Evolutionary conservation across 1,284 basidiomycete genomes (phyloP).

Genomic region (Polyporus tsugae): DNA sequence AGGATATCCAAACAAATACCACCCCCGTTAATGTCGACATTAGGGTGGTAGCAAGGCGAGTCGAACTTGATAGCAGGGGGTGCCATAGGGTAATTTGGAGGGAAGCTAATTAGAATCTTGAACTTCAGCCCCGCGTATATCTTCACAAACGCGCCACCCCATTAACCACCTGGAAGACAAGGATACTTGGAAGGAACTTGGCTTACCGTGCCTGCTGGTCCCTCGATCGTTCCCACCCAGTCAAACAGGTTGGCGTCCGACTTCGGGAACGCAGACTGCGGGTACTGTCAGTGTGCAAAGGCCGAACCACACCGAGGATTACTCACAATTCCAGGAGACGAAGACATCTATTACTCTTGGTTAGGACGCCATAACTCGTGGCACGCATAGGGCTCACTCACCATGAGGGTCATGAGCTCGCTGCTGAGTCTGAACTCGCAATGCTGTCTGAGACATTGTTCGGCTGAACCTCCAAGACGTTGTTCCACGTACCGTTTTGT

Average conservation of each 20-base stretch:
- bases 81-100: slow-evolving; percentile 85
- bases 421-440: slow-evolving; percentile 63
- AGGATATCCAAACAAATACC: slow-evolving; percentile 88
- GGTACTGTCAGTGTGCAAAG: background rate
- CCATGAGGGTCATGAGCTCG: slow-evolving; percentile 88
- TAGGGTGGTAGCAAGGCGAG: slow-evolving; percentile 87
- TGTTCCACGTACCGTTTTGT: slow-evolving; percentile 69
- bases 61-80: slow-evolving; percentile 84
- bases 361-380: slow-evolving; percentile 5
- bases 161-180: slow-evolving; percentile 9
- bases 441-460: slow-evolving; percentile 8
- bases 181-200: background rate
- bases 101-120: slow-evolving; percentile 84
- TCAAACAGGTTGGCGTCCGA: slow-evolving; percentile 84
- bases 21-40: slow-evolving; percentile 81
- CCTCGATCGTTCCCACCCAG: slow-evolving; percentile 86
- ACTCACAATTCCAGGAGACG: slow-evolving; percentile 82
- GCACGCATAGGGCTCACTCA: slow-evolving; percentile 44
- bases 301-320: slow-evolving; percentile 7
- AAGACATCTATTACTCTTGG: slow-evolving; percentile 69
- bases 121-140: slow-evolving; percentile 81
- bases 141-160: slow-evolving; percentile 46
- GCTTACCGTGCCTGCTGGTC: slow-evolving; percentile 72
- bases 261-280: slow-evolving; percentile 85
- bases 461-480: slow-evolving; percentile 16